Conservation (phyloP, 78 protist genomes). For the Monosiga brevicollis region DNA sequence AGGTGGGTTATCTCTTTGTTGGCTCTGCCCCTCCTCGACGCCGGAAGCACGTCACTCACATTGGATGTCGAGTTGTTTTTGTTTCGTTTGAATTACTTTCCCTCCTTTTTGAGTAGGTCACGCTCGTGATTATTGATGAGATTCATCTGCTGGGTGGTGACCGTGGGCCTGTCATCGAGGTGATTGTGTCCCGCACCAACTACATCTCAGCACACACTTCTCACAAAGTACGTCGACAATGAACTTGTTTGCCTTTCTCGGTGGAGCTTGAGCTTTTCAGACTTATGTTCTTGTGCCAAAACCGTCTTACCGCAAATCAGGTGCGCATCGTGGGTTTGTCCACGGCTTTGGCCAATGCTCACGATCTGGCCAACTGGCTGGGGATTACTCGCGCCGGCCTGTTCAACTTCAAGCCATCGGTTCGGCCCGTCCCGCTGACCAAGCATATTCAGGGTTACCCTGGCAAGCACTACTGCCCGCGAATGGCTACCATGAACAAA, state of each 20-base stretch:
- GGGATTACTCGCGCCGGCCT: constrained; percentile 72
- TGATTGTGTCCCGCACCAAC: constrained; percentile 74
- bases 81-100: background rate
- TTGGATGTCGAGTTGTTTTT: no score
- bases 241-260: no score
- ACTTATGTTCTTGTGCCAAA: no score
- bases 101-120: constrained; percentile 23
- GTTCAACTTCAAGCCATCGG: constrained; percentile 92
- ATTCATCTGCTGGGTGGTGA: constrained; percentile 93
- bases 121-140: constrained; percentile 87
- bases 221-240: background rate
- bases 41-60: no score
- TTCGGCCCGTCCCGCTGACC: constrained; percentile 95
- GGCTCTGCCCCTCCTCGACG: no score
- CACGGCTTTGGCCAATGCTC: constrained; percentile 96
- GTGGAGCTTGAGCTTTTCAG: no score
- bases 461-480: constrained; percentile 97
- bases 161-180: constrained; percentile 93
- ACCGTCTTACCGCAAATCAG: no score
- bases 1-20: no score
- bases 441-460: constrained; percentile 75
- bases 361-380: constrained; percentile 95
- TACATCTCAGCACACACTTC: constrained; percentile 67
- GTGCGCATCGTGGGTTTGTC: constrained; percentile 94
- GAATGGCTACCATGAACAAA: constrained; percentile 99